Conservation (phyloP, 345 rosid species). For the Rhodamnia rubescens region DNA sequence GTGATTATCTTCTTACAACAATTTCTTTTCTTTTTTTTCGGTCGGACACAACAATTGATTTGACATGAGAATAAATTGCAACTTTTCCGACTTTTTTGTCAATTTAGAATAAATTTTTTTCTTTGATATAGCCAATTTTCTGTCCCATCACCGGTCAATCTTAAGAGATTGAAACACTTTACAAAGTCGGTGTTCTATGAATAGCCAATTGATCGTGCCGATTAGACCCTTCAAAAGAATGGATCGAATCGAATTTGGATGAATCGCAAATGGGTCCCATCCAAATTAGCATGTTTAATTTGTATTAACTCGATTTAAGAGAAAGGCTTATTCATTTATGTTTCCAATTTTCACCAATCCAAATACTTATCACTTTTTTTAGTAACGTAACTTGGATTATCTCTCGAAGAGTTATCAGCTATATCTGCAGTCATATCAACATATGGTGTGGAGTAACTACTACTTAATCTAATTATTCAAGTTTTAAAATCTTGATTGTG, state of each 20-base stretch:
- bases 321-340: background rate
- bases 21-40: too few species aligned
- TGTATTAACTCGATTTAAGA: accelerated
- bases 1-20: background rate
- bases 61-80: background rate
- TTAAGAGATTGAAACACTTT: background rate
- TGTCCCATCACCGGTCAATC: background rate
- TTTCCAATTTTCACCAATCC: background rate
- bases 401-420: background rate
- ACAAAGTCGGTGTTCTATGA: background rate
- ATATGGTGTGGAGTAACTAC: background rate
- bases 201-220: accelerated
- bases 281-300: background rate
- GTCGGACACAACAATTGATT: too few species aligned
- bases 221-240: background rate
- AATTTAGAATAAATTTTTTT: background rate
- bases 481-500: background rate
- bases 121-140: background rate
- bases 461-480: background rate
- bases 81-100: background rate
- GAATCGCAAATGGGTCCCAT: accelerated
- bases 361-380: background rate
- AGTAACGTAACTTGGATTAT: background rate
- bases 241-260: background rate
- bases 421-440: background rate